Base-by-base conservation (phyloP, 192 early-diverging fungal genomes). In the Backusella parvicylindrica region DNA sequence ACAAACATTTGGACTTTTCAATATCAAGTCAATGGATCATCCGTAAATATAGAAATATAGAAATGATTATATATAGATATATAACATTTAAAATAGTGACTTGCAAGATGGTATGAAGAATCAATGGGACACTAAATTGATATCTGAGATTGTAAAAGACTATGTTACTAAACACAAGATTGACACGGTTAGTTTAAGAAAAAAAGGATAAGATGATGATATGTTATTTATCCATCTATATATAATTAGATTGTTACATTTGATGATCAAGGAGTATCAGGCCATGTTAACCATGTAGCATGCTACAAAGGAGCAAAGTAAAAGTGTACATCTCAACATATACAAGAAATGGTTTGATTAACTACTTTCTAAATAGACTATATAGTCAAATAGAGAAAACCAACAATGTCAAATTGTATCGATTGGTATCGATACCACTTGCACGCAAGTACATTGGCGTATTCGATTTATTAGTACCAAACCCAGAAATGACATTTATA, bases 281-380 rank as follows among this genome's bases (percentile, higher is more conserved):
- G 93, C 0, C 97, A 99, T 73, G 81, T 86, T 41, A 99, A 99
- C 81, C 97, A 99, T 77, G 85, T 91, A 63, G 91, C 95, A 8
- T 82, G 88, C 21, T 95, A 91, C 75, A 83, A 89, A 72, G 97
- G 95, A 56, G 83, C 84, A 35, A 88, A 80, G 86, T 86, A 83
- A 80, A 75, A 2, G 21, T 28, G 40, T n/a, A n/a, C n/a, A n/a
- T n/a, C n/a, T n/a, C n/a, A n/a, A n/a, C n/a, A n/a, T n/a, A n/a
- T n/a, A n/a, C n/a, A n/a, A n/a, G n/a, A n/a, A n/a, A n/a, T n/a
- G n/a, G n/a, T n/a, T n/a, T n/a, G n/a, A n/a, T n/a, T n/a, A n/a
- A n/a, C n/a, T n/a, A n/a, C n/a, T n/a, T n/a, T n/a, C n/a, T n/a
- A n/a, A 13, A 60, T 26, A 28, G 26, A 13, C 11, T 60, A 12